Conservation (phyloP, 257 asterid genomes). For the Pogostemon cablin region DNA sequence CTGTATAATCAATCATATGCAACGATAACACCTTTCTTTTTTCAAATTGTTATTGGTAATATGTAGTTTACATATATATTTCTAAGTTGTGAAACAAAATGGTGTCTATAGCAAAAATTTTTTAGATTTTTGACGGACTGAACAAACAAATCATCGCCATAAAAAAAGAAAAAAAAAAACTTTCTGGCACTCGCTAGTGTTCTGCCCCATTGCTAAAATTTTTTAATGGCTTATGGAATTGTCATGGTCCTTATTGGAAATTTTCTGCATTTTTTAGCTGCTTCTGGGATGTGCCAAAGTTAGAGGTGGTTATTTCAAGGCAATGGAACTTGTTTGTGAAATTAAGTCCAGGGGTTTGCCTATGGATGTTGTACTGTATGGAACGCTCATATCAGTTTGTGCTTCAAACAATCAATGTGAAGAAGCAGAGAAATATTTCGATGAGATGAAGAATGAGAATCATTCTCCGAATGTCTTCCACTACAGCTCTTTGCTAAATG, state of each 20-base stretch:
- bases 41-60: slow-evolving; percentile 4
- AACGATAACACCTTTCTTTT: slow-evolving; percentile 10
- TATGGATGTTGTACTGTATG: slow-evolving; percentile 82
- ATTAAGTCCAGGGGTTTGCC: slow-evolving; percentile 63
- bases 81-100: slow-evolving; percentile 9
- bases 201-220: slow-evolving; percentile 2
- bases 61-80: background rate
- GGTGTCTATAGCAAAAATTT: background rate
- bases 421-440: slow-evolving; percentile 85
- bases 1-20: slow-evolving; percentile 28
- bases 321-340: slow-evolving; percentile 81
- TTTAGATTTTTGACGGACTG: slow-evolving; percentile 14
- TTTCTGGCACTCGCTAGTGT: slow-evolving; percentile 15
- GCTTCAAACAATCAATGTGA: slow-evolving; percentile 75
- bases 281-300: slow-evolving; percentile 85
- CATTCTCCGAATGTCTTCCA: slow-evolving; percentile 86
- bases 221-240: slow-evolving; percentile 11
- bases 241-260: slow-evolving; percentile 12
- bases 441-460: slow-evolving; percentile 89
- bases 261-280: slow-evolving; percentile 56
- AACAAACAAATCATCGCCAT: background rate
- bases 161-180: background rate
- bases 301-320: slow-evolving; percentile 75
- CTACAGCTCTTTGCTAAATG: slow-evolving; percentile 94
- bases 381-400: slow-evolving; percentile 87